Percentiles rank a stretch among this genome's conserved stretches.
Conservation (phyloP, 108 stramenopile species). For the Discostella stelligeroides region DNA sequence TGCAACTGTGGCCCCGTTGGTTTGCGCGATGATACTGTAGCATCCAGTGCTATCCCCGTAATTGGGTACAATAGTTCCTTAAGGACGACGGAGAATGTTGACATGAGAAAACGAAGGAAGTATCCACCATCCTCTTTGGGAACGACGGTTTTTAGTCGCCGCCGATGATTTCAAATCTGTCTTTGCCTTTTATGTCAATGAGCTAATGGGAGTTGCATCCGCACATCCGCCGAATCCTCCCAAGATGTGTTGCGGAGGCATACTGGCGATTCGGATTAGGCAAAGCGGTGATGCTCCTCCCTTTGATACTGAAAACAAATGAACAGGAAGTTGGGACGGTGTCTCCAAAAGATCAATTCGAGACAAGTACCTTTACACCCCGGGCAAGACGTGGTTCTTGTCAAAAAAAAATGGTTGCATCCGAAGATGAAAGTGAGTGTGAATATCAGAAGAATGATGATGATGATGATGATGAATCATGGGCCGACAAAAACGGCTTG, state of each 20-base stretch:
- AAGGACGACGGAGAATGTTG: background rate
- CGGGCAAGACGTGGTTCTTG: background rate
- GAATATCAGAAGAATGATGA: constrained; percentile 1
- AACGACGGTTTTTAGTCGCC: constrained; percentile 63
- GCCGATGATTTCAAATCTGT: constrained; percentile 43
- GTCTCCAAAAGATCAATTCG: background rate
- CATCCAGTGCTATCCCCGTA: constrained; percentile 32
- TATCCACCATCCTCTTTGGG: constrained; percentile 77
- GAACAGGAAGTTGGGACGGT: constrained; percentile 15
- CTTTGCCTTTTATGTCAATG: constrained; percentile 79
- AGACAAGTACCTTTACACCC: background rate
- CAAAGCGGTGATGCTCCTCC: constrained; percentile 80
- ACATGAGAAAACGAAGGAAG: constrained; percentile 16
- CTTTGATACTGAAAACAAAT: constrained; percentile 63
- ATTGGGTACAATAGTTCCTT: constrained; percentile 16
- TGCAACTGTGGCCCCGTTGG: constrained; percentile 85
- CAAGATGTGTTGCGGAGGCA: constrained; percentile 72
- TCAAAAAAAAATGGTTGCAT: background rate
- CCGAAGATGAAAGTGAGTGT: constrained; percentile 15
- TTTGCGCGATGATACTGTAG: constrained; percentile 42
- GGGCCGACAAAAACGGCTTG: background rate
- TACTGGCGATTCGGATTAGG: constrained; percentile 77
- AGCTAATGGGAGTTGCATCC: constrained; percentile 62
- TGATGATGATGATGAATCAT: constrained; percentile 20
- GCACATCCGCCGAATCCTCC: constrained; percentile 69